These are phyloP conservation scores for Penicillium ochrochloron DNA, from an alignment of 495 filamentous ascomycete genomes.

Conservation along the genomic window DNA sequence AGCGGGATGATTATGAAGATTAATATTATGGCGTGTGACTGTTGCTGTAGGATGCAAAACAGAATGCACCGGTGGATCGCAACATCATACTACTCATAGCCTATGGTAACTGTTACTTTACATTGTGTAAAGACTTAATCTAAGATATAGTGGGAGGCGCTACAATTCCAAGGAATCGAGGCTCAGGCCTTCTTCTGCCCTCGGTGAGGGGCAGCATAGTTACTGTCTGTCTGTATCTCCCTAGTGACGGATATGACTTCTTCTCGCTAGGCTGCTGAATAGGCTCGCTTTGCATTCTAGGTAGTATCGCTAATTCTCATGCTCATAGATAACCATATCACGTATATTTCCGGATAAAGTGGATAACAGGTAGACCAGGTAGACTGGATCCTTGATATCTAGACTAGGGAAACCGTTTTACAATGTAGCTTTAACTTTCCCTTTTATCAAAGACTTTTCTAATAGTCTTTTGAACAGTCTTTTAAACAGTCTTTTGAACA, in stretches of 20 bases:
- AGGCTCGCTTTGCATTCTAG: neutral
- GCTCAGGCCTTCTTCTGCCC: neutral
- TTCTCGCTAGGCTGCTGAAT: neutral
- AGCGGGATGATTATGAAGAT: neutral
- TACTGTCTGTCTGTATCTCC: no score
- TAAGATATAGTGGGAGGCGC: conserved; percentile 7
- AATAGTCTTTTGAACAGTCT: no score
- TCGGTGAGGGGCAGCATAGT: neutral
- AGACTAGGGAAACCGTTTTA: no score
- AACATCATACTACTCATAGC: neutral
- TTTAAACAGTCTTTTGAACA: no score
- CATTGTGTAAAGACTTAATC: neutral
- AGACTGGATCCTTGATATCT: no score
- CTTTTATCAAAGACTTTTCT: no score
- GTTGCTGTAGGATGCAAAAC: neutral
- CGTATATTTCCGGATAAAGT: no score
- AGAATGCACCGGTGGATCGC: neutral
- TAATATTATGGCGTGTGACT: conserved; percentile 10
- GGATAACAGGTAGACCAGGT: no score
- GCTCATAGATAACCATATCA: neutral
- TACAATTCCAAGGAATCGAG: conserved; percentile 1
- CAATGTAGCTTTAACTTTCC: no score
- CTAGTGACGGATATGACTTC: neutral
- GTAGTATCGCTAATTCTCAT: neutral
- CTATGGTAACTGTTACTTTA: neutral